Conservation (phyloP, 805 yeast species). For the Saccharomycopsis sp. region DNA sequence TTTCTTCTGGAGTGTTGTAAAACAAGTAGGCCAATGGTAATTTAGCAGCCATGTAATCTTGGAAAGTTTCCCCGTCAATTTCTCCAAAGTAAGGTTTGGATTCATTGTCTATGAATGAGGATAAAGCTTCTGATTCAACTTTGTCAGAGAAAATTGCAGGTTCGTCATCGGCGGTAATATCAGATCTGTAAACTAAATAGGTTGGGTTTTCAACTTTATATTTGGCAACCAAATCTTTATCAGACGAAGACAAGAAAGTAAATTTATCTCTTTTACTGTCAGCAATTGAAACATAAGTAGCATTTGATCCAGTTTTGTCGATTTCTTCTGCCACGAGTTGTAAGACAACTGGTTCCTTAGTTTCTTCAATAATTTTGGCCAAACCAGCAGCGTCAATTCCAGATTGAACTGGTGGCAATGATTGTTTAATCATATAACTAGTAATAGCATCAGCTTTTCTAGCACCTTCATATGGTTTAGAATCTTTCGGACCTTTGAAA, state of each 20-base stretch:
- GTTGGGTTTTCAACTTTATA: conserved; percentile 38
- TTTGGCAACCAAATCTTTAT: conserved; percentile 33
- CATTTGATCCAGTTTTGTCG: conserved; percentile 25
- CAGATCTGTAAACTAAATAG: conserved; percentile 38
- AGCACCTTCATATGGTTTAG: conserved; percentile 65
- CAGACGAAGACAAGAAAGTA: conserved; percentile 28
- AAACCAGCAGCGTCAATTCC: conserved; percentile 44
- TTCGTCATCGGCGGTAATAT: conserved; percentile 27
- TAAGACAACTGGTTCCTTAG: conserved; percentile 48
- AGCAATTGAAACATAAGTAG: conserved; percentile 33
- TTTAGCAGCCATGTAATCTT: conserved; percentile 60
- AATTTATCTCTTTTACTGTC: conserved; percentile 37
- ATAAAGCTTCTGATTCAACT: conserved; percentile 33
- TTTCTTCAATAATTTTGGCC: conserved; percentile 34
- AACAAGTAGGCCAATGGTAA: conserved; percentile 86
- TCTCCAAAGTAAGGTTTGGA: conserved; percentile 83
- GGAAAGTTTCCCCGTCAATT: conserved; percentile 72
- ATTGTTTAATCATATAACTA: conserved; percentile 70
- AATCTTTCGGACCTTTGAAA: conserved; percentile 45
- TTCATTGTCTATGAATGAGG: conserved; percentile 50
- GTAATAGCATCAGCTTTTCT: conserved; percentile 77
- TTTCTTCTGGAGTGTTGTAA: conserved; percentile 63
- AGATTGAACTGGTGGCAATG: conserved; percentile 66
- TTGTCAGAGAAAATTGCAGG: conserved; percentile 25
- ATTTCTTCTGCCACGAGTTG: conserved; percentile 39